phyloP scores from a whole-genome alignment of 2,329 filamentous ascomycete genomes.

The Cadophora gregata region DNA sequence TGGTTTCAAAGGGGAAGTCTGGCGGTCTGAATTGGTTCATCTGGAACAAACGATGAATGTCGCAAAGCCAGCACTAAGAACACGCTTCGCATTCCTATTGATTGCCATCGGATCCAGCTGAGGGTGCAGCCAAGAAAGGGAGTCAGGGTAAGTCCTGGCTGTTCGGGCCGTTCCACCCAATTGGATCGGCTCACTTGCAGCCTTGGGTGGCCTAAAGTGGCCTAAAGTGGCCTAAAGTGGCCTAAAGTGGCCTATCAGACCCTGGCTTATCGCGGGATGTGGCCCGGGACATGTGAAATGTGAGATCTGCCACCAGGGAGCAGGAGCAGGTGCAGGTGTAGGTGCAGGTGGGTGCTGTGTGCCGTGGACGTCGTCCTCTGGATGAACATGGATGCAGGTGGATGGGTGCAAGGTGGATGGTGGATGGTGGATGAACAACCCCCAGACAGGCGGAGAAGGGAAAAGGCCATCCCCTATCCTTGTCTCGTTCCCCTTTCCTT shows the following conservation, averaged over 20 bases:
- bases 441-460: too few relatives aligned
- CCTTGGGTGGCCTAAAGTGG: not conserved
- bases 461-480: too few relatives aligned
- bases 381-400: too few relatives aligned
- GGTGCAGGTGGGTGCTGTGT: too few relatives aligned
- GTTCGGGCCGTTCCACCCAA: slow-evolving; percentile 9
- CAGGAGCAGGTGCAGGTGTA: too few relatives aligned
- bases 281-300: slow-evolving; percentile 3
- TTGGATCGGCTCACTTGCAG: not conserved
- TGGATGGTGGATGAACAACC: too few relatives aligned
- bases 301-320: not conserved
- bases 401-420: too few relatives aligned
- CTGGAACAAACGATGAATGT: not conserved
- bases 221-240: not conserved
- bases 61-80: not conserved
- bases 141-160: not conserved
- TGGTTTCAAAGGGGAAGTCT: not conserved
- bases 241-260: not conserved
- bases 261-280: not conserved
- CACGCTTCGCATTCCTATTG: not conserved
- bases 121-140: not conserved
- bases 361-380: too few relatives aligned
- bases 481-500: too few relatives aligned
- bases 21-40: not conserved
- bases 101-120: not conserved